Base-by-base conservation (phyloP, 129 eudicot species). In the Pittosporum tobira region DNA sequence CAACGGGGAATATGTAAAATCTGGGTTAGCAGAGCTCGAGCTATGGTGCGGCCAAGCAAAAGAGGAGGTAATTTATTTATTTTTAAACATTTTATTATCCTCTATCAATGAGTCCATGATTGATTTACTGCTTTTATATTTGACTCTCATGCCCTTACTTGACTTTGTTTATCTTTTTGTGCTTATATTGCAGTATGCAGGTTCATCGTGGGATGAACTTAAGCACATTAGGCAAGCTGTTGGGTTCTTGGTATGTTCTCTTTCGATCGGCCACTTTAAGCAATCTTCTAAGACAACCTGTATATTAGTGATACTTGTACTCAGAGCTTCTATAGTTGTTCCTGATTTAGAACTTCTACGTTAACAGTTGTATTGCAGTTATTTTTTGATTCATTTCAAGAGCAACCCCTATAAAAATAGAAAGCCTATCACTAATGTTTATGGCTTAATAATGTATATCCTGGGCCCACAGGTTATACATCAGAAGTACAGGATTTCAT, bases 181-280 rank as follows among this genome's bases (percentile, higher is more conserved):
- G 44, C 51, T 55, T 8, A 45, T 27, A 59, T 48, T 55, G 23
- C 78, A 84, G 88, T 84, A 68, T 77, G 77, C 66, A 62, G 94
- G 88, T 28, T 77, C 88, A 45, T 65, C 94, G 23, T 55, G 66
- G 76, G 84, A 78, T 50, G 94, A 84, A 73, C 78, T 84, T 14
- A 77, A 72, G 70, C 82, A 74, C 62, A 63, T 65, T 10, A 69
- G 76, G 57, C 88, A 84, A 64, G 85, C 88, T 37, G 75, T 80
- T 77, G 82, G 78, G 51, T 84, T 80, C 77, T 70, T 84, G 85
- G 94, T 84, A 77, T 66, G 79, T 68, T 48, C 46, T 40, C 4
- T 40, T 12, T 40, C n/a, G 3, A 40, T 3, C 4, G 11, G 40
- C 40, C 46, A 12, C 3, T 40, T 40, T 40, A 40, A 14, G 46